Base-by-base conservation (phyloP, 495 filamentous ascomycete genomes). In the Amniculicola lignicola region DNA sequence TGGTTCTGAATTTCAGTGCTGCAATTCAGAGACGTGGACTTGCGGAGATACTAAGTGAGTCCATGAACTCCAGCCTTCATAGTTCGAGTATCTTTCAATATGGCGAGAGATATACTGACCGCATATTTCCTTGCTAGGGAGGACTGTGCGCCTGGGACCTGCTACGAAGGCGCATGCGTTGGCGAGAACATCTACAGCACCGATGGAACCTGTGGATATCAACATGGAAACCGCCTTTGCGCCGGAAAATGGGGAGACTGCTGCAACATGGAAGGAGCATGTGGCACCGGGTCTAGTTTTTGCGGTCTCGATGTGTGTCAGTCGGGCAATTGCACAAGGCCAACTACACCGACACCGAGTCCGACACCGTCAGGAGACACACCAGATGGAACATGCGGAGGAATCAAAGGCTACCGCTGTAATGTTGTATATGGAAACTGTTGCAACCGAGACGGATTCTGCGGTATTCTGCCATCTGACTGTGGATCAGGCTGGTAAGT, bases 101-200 rank as follows among this genome's bases (percentile, higher is more conserved):
- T 33, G 4, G n/a, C n/a, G n/a, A n/a, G n/a, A n/a, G n/a, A n/a
- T n/a, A n/a, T n/a, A n/a, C n/a, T n/a, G n/a, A n/a, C n/a, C n/a
- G n/a, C n/a, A n/a, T n/a, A n/a, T n/a, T n/a, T n/a, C n/a, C n/a
- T n/a, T n/a, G n/a, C n/a, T 35, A 48, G 44, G 27, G 24, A 48
- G 15, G 44, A 48, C 28, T 48, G 44, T 21, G 9, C 6, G 10
- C 9, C 7, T 4, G 44, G 44, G 4, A 48, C 44, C 4, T 48
- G 44, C 44, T 48, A 48, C 28, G 44, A 48, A 16, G 44, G 44
- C 28, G 44, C 44, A 9, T 48, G 44, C 18, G n/a, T 16, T 4
- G 44, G 44, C 23, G 24, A 7, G 4, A 33, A 9, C 4, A 27
- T 12, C 10, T 48, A 48, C 28, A 35, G 24, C 21, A 48, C 18